Evolutionary conservation across 2,329 filamentous ascomycete species (phyloP).

Genomic region (Talaromyces sp.): DNA sequence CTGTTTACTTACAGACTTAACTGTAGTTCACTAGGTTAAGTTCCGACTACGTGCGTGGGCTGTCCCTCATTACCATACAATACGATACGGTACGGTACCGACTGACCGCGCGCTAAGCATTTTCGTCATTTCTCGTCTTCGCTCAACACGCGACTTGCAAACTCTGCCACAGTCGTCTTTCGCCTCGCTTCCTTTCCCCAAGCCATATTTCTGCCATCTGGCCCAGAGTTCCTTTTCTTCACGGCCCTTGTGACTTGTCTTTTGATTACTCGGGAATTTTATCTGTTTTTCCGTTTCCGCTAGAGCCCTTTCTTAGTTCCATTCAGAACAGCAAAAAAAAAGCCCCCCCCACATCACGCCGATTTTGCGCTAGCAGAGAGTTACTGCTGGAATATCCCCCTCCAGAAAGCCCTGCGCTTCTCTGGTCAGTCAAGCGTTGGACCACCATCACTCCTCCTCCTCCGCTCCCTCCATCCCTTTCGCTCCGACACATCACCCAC

Average conservation of each 20-base stretch:
- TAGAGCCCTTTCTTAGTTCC: neutral
- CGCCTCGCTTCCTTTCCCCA: neutral
- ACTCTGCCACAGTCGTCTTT: constrained; percentile 1
- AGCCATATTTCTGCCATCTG: neutral
- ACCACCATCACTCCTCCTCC: neutral
- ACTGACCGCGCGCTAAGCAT: constrained; percentile 14
- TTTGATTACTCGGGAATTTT: neutral
- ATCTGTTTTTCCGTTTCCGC: neutral
- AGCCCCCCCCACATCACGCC: constrained; percentile 9
- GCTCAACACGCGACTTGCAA: constrained; percentile 12
- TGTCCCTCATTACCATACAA: neutral
- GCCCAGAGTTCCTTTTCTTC: neutral
- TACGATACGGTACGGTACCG: neutral
- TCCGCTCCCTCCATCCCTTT: neutral
- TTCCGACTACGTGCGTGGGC: neutral
- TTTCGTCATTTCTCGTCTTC: constrained; percentile 17
- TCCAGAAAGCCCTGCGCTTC: neutral
- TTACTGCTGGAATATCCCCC: constrained; percentile 6
- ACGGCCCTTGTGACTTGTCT: neutral
- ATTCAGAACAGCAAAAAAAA: neutral
- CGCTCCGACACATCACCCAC: neutral
- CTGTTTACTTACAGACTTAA: neutral
- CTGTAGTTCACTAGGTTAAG: no score
- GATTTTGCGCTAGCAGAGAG: constrained; percentile 17
- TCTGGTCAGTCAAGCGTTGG: neutral